Conservation (phyloP, 2,329 filamentous ascomycete genomes). For the Emericellopsis cladophorae region DNA sequence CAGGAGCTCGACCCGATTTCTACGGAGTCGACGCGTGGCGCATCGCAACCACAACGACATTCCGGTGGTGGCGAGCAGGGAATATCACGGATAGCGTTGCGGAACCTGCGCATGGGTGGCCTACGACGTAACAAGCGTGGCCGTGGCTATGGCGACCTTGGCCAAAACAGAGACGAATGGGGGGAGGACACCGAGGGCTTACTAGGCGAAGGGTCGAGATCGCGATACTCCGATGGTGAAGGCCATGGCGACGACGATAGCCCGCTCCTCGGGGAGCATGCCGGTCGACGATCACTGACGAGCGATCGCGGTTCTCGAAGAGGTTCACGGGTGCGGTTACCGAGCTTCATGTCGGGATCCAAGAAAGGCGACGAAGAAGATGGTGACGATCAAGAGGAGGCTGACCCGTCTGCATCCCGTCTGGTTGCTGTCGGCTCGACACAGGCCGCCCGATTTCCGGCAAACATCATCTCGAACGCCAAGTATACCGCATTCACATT, state of each 20-base stretch:
- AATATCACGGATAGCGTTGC: constrained; percentile 54
- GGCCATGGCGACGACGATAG: constrained; percentile 54
- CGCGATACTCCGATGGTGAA: constrained; percentile 47
- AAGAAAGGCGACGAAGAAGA: constrained; percentile 18
- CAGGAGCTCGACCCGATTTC: constrained; percentile 63
- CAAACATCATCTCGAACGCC: constrained; percentile 88
- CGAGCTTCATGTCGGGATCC: constrained; percentile 48
- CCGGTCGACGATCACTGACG: constrained; percentile 14
- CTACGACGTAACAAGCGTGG: constrained; percentile 43
- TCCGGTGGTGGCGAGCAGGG: constrained; percentile 21
- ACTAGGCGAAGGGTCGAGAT: constrained; percentile 44
- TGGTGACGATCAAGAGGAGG: constrained; percentile 22
- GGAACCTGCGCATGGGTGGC: constrained; percentile 56
- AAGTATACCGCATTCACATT: constrained; percentile 97
- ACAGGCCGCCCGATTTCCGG: constrained; percentile 67
- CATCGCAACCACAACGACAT: constrained; percentile 11
- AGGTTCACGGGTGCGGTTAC: constrained; percentile 45
- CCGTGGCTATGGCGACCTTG: constrained; percentile 48
- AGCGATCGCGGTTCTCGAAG: constrained; percentile 13
- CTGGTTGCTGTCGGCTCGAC: constrained; percentile 62
- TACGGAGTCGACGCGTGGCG: constrained; percentile 18
- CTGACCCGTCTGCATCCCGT: constrained; percentile 59
- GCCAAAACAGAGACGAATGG: constrained; percentile 38
- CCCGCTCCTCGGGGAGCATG: constrained; percentile 48
- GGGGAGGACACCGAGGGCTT: constrained; percentile 57